Evolutionary conservation across 129 eudicot genomes (phyloP).

Genomic region (Rutidosis leptorrhynchoides): DNA sequence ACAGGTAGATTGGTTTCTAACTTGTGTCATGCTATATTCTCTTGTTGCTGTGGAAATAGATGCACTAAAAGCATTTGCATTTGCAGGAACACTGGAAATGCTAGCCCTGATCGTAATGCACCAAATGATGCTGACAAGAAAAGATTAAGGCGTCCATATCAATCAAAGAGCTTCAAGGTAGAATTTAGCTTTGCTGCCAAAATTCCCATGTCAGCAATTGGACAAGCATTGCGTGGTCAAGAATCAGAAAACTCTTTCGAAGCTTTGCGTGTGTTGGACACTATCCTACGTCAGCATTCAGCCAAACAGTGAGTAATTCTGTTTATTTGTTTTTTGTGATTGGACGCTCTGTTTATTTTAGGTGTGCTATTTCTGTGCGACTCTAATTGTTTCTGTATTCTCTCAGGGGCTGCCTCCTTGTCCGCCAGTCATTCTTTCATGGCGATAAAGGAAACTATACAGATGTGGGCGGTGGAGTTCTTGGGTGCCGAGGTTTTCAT

Average conservation of each 20-base stretch:
- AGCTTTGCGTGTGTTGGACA: slow-evolving; percentile 68
- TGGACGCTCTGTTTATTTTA: background rate
- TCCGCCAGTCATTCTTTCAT: slow-evolving; percentile 70
- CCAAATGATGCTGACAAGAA: slow-evolving; percentile 58
- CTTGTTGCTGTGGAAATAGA: no score
- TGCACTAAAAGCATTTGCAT: background rate
- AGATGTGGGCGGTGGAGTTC: slow-evolving; percentile 90
- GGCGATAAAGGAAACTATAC: slow-evolving; percentile 51
- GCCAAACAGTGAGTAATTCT: slow-evolving; percentile 64
- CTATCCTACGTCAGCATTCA: slow-evolving; percentile 66
- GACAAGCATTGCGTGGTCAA: slow-evolving; percentile 58
- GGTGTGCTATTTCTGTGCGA: background rate
- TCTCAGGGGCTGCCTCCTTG: slow-evolving; percentile 78
- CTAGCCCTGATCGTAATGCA: slow-evolving; percentile 39
- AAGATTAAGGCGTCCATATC: slow-evolving; percentile 49
- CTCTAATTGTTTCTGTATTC: background rate
- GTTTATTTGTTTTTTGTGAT: background rate
- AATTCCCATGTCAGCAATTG: slow-evolving; percentile 70
- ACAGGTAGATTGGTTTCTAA: slow-evolving; percentile 40
- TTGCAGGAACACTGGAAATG: slow-evolving; percentile 34
- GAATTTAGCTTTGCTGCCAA: slow-evolving; percentile 68
- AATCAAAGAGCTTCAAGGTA: slow-evolving; percentile 60
- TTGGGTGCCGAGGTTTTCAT: slow-evolving; percentile 87
- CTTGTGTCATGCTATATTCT: no score
- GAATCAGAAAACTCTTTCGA: slow-evolving; percentile 62